Base-by-base conservation (phyloP, 148 eudicot genomes). In the Dianthus caryophyllus region DNA sequence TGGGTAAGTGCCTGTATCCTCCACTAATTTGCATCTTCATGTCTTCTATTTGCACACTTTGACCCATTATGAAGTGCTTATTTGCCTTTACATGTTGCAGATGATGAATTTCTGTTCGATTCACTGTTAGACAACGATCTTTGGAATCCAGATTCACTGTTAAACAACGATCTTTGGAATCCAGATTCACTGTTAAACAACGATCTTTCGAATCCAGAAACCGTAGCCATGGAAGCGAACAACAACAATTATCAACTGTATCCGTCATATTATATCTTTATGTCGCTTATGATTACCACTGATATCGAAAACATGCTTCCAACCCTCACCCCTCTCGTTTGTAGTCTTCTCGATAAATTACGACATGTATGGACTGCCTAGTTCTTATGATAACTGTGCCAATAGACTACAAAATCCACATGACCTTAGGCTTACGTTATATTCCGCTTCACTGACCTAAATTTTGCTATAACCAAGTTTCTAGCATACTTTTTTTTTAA, bases 1-100 rank as follows among this genome's bases (percentile, higher is more conserved):
- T 51, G 20, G 38, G 77, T 73, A 73, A 73, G 61, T 59, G 9
- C 61, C 48, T 9, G 38, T 24, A 9, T 60, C 64, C 33, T 60
- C 15, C 46, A 18, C 55, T 33, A 51, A 26, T 18, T 17, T 13
- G 50, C 27, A 6, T 48, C 61, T n/a, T 7, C 39, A 58, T 31
- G 2, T 18, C 21, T 63, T 18, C 13, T 52, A 26, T 22, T 49
- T 30, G 17, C 31, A 9, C 15, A 27, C 21, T 13, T 21, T 48
- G 31, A 25, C 18, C 33, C 11, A 15, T 0, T 24, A 15, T 47
- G 50, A 16, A 27, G 51, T 30, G 15, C 17, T 60, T 33, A 33
- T 36, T 53, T 33, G 10, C 43, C 27, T 18, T 49, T 25, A 67
- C 38, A 25, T 43, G 27, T 57, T 18, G 54, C 43, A 68, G 72